phyloP scores from a whole-genome alignment of 106 monocot genomes.

The Posidonia australis region DNA sequence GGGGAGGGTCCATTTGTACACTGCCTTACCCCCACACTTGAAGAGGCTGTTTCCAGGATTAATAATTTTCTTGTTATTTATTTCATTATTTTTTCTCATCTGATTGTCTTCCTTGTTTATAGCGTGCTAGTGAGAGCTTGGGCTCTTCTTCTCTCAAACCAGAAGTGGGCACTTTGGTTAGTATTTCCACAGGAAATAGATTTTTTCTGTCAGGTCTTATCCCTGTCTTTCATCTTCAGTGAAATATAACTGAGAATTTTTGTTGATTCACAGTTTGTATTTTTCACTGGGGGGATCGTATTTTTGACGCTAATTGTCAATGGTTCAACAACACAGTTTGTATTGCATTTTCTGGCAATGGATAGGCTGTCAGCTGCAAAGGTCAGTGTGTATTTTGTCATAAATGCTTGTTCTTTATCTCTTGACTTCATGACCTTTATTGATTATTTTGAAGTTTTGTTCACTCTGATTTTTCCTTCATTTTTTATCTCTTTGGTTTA shows the following conservation, averaged over 20 bases:
- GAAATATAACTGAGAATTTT: neutral
- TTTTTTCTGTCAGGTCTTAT: neutral
- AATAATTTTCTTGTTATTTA: neutral
- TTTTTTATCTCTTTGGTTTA: too few species aligned
- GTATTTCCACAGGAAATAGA: conserved; percentile 5
- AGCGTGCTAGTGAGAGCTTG: conserved; percentile 65
- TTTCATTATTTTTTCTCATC: too few species aligned
- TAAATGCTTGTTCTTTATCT: too few species aligned
- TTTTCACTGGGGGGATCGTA: conserved; percentile 96
- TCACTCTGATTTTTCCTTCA: too few species aligned
- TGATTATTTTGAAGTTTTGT: too few species aligned
- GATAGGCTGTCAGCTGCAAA: conserved; percentile 75
- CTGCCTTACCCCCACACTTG: too few species aligned
- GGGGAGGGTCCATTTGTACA: too few species aligned
- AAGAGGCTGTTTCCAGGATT: too few species aligned
- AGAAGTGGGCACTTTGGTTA: conserved; percentile 87
- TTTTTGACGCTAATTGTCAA: conserved; percentile 85
- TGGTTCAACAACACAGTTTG: conserved; percentile 87
- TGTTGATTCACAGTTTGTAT: conserved; percentile 65
- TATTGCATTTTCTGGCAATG: conserved; percentile 64
- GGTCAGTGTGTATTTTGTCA: conserved; percentile 25
- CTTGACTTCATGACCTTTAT: too few species aligned
- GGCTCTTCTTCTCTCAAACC: conserved; percentile 9
- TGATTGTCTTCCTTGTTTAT: conserved; percentile 10
- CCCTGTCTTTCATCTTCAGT: neutral